Base-by-base conservation (phyloP, 2,329 filamentous ascomycete genomes). In the Akanthomyces uredinophilus region DNA sequence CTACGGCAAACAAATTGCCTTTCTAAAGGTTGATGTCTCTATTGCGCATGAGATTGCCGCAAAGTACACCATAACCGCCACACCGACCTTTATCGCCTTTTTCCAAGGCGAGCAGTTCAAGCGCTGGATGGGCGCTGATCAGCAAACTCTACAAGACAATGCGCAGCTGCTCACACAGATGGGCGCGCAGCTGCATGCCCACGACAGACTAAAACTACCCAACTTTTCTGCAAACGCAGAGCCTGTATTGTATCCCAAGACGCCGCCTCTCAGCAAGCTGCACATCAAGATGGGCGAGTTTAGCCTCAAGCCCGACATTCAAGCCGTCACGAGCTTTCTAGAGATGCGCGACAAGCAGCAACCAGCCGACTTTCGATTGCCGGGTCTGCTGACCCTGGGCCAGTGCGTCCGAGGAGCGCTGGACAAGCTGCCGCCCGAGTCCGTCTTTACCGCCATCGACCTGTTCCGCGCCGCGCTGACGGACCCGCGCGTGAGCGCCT, bases 31-130 rank as follows among this genome's bases (percentile, higher is more conserved):
- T 14, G 93, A 98, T 70, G 86, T 91, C 53, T 87, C 86, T 18
- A 77, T 82, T 20, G 87, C 88, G 3, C 83, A 81, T 61, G 84
- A 85, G 64, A 84, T 91, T 53, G 86, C 82, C 27, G 79, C 79
- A 47, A 82, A 81, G 63, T 96, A 90, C 71, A 77, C 81, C 1
- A 83, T 97, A 57, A 82, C 84, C 2, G 88, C 88, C 4, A 96
- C 93, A 0, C 94, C 94, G 0, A 96, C 93, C 0, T 96, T 98
- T 70, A 85, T 95, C 70, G 94, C 92, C 0, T 96, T 93, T 70
- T 75, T 94, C 10, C 87, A 83, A 58, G 92, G 92, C 1, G 76
- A 87, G 64, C 85, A 94, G 70, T 84, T 91, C 54, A 88, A 92
- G 65, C 83, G 89, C 66, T 98, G 93, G 93, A 83, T 82, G 55